Conservation (phyloP, 306 rosid genomes). For the Coriaria nepalensis region DNA sequence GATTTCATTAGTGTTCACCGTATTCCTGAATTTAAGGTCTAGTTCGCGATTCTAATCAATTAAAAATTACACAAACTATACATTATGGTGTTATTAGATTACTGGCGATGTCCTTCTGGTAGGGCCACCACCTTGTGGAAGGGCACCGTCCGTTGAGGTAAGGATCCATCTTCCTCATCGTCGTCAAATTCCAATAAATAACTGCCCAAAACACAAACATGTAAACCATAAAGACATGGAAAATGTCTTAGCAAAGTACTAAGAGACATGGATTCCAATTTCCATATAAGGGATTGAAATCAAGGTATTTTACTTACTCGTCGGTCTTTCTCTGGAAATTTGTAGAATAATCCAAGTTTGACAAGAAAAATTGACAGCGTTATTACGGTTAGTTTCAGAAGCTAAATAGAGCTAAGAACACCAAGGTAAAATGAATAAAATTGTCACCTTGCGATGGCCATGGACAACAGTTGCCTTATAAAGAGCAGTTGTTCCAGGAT, state of each 20-base stretch:
- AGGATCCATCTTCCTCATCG: constrained; percentile 92
- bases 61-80: no score
- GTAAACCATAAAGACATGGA: constrained; percentile 7
- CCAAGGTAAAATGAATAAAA: constrained; percentile 12
- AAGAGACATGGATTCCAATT: neutral
- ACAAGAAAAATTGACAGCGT: constrained; percentile 27
- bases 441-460: constrained; percentile 69
- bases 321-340: constrained; percentile 78
- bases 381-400: constrained; percentile 26
- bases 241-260: no score
- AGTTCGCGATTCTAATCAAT: no score
- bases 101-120: constrained; percentile 96
- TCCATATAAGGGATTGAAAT: neutral
- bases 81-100: no score
- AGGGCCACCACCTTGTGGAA: constrained; percentile 82
- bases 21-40: no score
- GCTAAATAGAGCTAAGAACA: constrained; percentile 3
- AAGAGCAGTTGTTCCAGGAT: constrained; percentile 97
- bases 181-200: constrained; percentile 89
- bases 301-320: constrained; percentile 52
- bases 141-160: constrained; percentile 86
- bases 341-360: constrained; percentile 17
- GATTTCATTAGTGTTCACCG: no score
- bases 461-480: constrained; percentile 96
- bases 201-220: constrained; percentile 34